Conservation (phyloP, 371 early-diverging fungal species). For the Rhizomucor miehei region DNA sequence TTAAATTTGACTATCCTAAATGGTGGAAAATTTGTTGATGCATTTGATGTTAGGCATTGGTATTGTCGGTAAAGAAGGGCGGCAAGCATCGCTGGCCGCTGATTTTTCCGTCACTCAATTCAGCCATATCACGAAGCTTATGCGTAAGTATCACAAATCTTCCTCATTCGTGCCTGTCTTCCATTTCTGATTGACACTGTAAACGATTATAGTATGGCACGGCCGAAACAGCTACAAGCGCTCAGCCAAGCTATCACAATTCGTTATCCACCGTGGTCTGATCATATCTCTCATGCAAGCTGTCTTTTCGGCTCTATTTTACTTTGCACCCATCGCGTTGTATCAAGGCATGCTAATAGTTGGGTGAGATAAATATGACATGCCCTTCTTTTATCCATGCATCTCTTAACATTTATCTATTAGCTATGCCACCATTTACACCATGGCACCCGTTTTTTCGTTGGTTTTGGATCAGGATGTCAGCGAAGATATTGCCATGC, state of each 20-base stretch:
- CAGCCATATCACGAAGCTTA: constrained; percentile 78
- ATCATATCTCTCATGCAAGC: constrained; percentile 99
- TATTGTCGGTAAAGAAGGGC: constrained; percentile 98
- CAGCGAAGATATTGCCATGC: constrained; percentile 84
- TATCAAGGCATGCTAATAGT: constrained; percentile 82
- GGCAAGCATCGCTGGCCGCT: constrained; percentile 96
- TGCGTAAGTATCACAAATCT: constrained; percentile 49
- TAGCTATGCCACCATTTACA: constrained; percentile 95
- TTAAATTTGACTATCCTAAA: not conserved
- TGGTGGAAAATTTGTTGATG: not conserved
- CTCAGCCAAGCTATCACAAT: constrained; percentile 94
- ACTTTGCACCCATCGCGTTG: constrained; percentile 97
- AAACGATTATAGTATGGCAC: constrained; percentile 76
- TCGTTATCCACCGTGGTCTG: constrained; percentile 99
- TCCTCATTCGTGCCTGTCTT: not conserved
- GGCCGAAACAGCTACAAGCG: constrained; percentile 97
- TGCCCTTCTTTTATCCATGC: not conserved
- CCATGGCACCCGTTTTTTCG: constrained; percentile 98
- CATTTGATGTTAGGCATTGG: constrained; percentile 65
- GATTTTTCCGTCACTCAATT: constrained; percentile 97
- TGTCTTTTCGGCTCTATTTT: constrained; percentile 97
- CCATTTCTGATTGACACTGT: not conserved
- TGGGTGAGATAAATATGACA: constrained; percentile 32
- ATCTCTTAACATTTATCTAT: constrained; percentile 27
- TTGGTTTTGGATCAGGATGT: constrained; percentile 94